Base-by-base conservation (phyloP, 345 rosid genomes). In the Arabidopsis arenosa region DNA sequence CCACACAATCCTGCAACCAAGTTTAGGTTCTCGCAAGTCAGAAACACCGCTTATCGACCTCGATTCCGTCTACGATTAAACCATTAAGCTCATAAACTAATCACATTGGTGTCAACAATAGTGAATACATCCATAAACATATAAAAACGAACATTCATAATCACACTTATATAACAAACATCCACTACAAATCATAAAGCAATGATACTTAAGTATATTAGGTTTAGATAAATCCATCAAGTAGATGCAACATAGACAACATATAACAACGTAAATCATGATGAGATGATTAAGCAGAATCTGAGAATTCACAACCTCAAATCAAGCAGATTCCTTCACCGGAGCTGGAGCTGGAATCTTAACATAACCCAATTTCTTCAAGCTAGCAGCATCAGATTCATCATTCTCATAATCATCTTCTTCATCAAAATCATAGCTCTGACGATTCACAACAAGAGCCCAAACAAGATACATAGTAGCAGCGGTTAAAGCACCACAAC, bases 401-500 rank as follows among this genome's bases (percentile, higher is more conserved):
- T 80, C 85, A 6, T 55, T 73, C 56, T 84, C 85, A 39, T 75
- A 85, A 35, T 82, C 84, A 63, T 74, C 84, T 57, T 77, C 72
- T 2, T 63, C 63, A 2, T 28, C 59, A 10, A 10, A 11, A 39
- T 39, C 48, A 39, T 43, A 18, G 23, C 78, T 76, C 8, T 67
- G 79, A 15, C 89, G 88, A 54, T 80, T 77, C 28, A 87, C 72
- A 72, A 90, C 86, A 35, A 94, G 80, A 35, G 88, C 85, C 98
- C 98, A 94, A 26, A 83, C 87, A 76, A 94, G 83, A 80, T 87
- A 94, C 92, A 94, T 85, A 55, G 96, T 86, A 11, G 89, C 91
- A 8, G 95, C 97, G 7, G 99, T 90, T 44, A 95, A 87, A 54
- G 97, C 96, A 9, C 99, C 99, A 36, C 97, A 95, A 2, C 96